Percentiles rank a stretch among this genome's conserved stretches.
Conservation (phyloP, 495 filamentous ascomycete genomes). For the Chaetomium tenue region DNA sequence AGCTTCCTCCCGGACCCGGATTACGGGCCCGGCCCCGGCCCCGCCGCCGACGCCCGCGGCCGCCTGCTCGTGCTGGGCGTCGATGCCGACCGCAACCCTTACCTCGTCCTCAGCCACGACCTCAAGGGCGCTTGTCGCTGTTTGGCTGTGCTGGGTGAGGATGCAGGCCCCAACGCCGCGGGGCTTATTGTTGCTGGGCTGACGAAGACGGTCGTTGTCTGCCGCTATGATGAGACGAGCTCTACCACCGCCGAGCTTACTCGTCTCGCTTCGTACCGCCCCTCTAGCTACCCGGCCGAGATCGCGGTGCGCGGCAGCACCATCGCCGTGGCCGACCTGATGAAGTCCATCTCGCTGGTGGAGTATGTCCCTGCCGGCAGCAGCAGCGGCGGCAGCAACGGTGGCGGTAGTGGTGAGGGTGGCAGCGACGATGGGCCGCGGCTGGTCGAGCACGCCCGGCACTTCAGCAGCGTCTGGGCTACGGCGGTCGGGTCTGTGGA, state of each 20-base stretch:
- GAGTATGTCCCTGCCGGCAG: slow-evolving; percentile 57
- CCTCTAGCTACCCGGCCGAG: slow-evolving; percentile 82
- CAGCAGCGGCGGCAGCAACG: no score
- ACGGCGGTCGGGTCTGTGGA: slow-evolving; percentile 71
- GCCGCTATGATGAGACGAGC: slow-evolving; percentile 51
- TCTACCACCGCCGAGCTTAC: slow-evolving; percentile 54
- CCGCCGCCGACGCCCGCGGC: slow-evolving; percentile 54
- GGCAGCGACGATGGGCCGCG: slow-evolving; percentile 34
- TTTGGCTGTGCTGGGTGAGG: slow-evolving; percentile 64
- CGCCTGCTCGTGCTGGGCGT: slow-evolving; percentile 84
- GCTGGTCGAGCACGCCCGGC: slow-evolving; percentile 72
- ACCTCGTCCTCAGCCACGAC: slow-evolving; percentile 59
- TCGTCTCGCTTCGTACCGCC: slow-evolving; percentile 70
- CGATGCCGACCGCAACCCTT: slow-evolving; percentile 67
- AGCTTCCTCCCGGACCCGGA: slow-evolving; percentile 65
- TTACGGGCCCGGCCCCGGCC: slow-evolving; percentile 1
- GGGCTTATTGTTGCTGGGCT: slow-evolving; percentile 78
- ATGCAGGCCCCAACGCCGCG: background rate
- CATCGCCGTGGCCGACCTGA: slow-evolving; percentile 86
- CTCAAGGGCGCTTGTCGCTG: slow-evolving; percentile 77
- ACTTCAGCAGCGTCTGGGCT: slow-evolving; percentile 76
- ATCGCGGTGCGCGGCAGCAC: slow-evolving; percentile 65
- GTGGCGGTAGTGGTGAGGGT: no score
- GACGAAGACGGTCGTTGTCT: slow-evolving; percentile 77
- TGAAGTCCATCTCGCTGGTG: slow-evolving; percentile 85